Base-by-base conservation (phyloP, 345 rosid genomes). In the Lumnitzera littorea region DNA sequence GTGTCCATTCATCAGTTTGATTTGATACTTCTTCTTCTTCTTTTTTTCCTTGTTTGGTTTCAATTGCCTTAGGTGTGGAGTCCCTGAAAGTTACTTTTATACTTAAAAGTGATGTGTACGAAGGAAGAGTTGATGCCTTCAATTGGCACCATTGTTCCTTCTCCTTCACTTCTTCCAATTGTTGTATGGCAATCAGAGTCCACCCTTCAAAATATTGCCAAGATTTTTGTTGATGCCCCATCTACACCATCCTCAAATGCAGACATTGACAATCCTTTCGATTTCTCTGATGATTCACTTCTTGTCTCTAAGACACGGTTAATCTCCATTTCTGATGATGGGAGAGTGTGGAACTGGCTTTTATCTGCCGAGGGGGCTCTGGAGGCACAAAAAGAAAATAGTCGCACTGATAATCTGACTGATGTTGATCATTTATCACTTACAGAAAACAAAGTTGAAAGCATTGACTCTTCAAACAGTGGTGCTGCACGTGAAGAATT, bases 261-360 rank as follows among this genome's bases (percentile, higher is more conserved):
- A 74, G 96, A 89, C 74, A 72, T 84, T 62, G 94, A 87, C 70
- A 85, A 79, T 78, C 96, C 89, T 64, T 87, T 92, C 67, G 97
- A 92, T 74, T 92, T 92, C 69, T 74, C 73, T 49, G 91, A 87
- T 51, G 85, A 87, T 61, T 78, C 88, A 60, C 76, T 84, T 66
- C 82, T 79, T 78, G 78, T 76, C 69, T 78, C 87, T 31, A 86
- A 86, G 77, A 84, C 90, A 46, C 80, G 76, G 69, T 61, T 92
- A 69, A 70, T 90, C 60, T 87, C 95, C 70, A 83, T 92, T 67
- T 87, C 98, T 66, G 97, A 92, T 71, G 96, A 92, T 68, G 96
- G 99, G 60, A 92, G 88, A 81, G 68, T 87, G 60, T 89, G 97
- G 97, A 87, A 76, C 76, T 92, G 97, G 98, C 85, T 87, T 63